Evolutionary conservation across 1,284 basidiomycete species (phyloP).

Genomic region (Malassezia sp.): DNA sequence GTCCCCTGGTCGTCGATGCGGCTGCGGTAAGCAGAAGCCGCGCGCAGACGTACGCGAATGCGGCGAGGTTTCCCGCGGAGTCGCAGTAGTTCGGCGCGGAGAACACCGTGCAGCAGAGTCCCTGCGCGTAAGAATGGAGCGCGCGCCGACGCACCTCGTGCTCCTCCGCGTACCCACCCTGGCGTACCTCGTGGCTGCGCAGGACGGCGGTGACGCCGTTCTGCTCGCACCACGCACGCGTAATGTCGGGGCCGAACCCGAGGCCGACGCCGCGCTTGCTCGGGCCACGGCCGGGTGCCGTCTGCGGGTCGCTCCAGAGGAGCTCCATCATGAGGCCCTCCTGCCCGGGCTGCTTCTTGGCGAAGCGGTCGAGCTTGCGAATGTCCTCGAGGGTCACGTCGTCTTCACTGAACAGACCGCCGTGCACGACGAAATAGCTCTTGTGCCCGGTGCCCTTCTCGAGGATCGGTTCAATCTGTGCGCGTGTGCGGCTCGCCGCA

Average conservation of each 20-base stretch:
- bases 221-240: constrained; percentile 64
- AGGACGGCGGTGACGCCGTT: constrained; percentile 81
- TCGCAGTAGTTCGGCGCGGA: constrained; percentile 46
- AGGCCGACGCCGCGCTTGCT: constrained; percentile 94
- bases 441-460: constrained; percentile 64
- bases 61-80: constrained; percentile 49
- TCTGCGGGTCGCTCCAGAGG: constrained; percentile 74
- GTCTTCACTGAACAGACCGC: constrained; percentile 85
- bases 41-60: constrained; percentile 42
- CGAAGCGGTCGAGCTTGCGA: constrained; percentile 67
- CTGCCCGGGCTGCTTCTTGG: constrained; percentile 76
- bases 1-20: constrained; percentile 64
- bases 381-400: constrained; percentile 85
- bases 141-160: too few species aligned
- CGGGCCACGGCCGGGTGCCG: constrained; percentile 76
- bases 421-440: constrained; percentile 86
- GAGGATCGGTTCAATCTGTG: constrained; percentile 54
- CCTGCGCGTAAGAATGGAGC: too few species aligned
- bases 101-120: constrained; percentile 70
- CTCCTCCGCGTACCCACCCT: constrained; percentile 72
- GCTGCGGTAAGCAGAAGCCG: too few species aligned
- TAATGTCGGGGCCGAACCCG: constrained; percentile 67
- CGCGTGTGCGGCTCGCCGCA: constrained; percentile 19
- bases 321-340: constrained; percentile 80
- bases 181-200: constrained; percentile 92